Percentiles rank a stretch among this genome's conserved stretches.
These are phyloP conservation scores for Nicotiana undulata DNA, from an alignment of 257 asterid species.

Conservation along the genomic window DNA sequence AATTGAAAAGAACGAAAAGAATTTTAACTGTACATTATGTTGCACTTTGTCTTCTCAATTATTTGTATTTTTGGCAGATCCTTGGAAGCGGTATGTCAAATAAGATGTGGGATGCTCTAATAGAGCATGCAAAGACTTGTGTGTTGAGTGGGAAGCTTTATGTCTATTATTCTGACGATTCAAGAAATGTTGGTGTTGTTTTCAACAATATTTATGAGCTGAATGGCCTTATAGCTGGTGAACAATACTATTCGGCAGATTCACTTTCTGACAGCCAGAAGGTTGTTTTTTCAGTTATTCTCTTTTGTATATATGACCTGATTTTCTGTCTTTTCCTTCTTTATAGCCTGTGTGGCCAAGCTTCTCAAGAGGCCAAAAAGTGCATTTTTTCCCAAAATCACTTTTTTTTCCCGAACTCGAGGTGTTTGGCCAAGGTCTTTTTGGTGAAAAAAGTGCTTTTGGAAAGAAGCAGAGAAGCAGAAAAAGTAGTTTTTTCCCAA, in stretches of 20 bases:
- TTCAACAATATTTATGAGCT: slow-evolving; percentile 89
- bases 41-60: slow-evolving; percentile 4
- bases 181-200: slow-evolving; percentile 73
- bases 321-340: background rate
- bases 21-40: background rate
- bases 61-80: slow-evolving; percentile 36
- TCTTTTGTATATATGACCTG: background rate
- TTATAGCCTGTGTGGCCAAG: too few species aligned
- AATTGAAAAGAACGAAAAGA: background rate
- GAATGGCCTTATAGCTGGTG: slow-evolving; percentile 77
- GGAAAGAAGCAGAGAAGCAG: too few species aligned
- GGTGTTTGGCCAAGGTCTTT: too few species aligned
- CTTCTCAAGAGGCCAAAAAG: too few species aligned
- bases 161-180: slow-evolving; percentile 73
- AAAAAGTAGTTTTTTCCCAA: too few species aligned
- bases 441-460: too few species aligned
- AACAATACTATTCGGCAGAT: slow-evolving; percentile 77
- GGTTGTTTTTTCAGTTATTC: slow-evolving; percentile 31
- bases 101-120: slow-evolving; percentile 97
- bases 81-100: slow-evolving; percentile 99
- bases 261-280: slow-evolving; percentile 92
- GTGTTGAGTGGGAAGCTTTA: slow-evolving; percentile 90
- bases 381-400: too few species aligned
- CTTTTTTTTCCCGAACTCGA: too few species aligned
- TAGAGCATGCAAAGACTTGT: slow-evolving; percentile 93